A percentile compares a stretch with the other conserved stretches of the same genome.
phyloP scores from a whole-genome alignment of 345 rosid species.

The Lumnitzera littorea region DNA sequence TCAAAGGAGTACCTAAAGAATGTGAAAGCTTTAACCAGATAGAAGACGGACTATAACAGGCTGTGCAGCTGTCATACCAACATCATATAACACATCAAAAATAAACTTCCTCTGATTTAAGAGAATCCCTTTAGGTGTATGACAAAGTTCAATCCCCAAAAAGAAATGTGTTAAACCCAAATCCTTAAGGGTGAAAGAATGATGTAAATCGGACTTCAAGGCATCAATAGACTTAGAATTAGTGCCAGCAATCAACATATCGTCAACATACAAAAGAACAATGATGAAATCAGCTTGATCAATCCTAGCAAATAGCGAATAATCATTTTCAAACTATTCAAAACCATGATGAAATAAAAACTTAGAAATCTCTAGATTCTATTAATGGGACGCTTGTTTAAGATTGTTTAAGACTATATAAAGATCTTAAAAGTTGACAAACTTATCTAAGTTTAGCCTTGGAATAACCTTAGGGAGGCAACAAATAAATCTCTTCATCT shows the following conservation, averaged over 20 bases:
- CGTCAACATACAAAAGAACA: background rate
- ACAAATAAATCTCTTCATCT: background rate
- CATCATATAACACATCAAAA: background rate
- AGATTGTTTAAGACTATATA: background rate
- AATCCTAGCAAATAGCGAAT: background rate
- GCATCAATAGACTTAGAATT: background rate
- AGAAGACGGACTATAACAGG: too few relatives aligned
- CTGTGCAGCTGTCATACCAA: background rate
- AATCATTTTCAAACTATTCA: background rate
- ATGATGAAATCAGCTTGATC: too few relatives aligned
- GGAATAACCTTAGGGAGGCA: background rate
- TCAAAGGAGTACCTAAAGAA: too few relatives aligned
- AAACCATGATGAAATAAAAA: background rate
- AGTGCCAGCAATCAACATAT: background rate
- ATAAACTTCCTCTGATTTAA: background rate
- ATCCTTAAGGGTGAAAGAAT: background rate
- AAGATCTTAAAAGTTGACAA: background rate
- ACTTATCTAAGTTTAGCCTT: background rate
- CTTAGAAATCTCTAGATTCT: background rate
- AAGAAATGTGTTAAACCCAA: background rate
- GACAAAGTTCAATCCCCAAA: background rate
- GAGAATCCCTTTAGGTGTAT: background rate
- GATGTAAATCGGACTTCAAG: background rate
- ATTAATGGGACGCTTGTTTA: background rate
- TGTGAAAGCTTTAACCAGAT: too few relatives aligned